A percentile compares a stretch with the other conserved stretches of the same genome.
phyloP scores from a whole-genome alignment of 257 asterid species.

The Eustoma russellianum region DNA sequence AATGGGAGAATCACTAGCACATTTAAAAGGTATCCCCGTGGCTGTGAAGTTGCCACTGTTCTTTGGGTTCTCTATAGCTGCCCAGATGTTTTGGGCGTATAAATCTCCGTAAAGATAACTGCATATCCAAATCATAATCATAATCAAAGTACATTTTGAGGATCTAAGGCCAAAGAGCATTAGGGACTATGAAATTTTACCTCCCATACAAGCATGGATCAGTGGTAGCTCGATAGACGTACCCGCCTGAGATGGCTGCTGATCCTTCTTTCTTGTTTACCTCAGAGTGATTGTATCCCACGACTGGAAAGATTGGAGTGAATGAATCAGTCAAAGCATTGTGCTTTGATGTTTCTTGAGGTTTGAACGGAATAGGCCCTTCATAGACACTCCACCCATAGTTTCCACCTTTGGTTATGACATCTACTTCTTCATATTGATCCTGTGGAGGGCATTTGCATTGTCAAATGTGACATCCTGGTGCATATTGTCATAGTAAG shows the following conservation, averaged over 20 bases:
- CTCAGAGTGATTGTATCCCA: conserved; percentile 63
- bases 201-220: conserved; percentile 93
- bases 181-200: conserved; percentile 22
- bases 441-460: conserved; percentile 24
- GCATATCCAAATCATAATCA: conserved; percentile 11
- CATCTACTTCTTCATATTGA: conserved; percentile 76
- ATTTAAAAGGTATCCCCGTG: conserved; percentile 45
- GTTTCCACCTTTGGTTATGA: conserved; percentile 85
- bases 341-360: conserved; percentile 36
- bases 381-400: conserved; percentile 88
- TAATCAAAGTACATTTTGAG: background rate
- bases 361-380: conserved; percentile 49
- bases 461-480: too few species aligned
- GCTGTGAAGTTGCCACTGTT: conserved; percentile 75
- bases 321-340: conserved; percentile 45
- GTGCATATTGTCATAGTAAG: too few species aligned
- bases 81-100: conserved; percentile 65
- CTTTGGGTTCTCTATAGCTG: conserved; percentile 63
- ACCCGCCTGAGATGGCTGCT: conserved; percentile 87
- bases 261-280: conserved; percentile 61
- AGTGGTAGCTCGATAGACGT: conserved; percentile 61
- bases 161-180: background rate
- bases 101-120: conserved; percentile 89
- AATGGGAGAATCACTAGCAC: conserved; percentile 78
- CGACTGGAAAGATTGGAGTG: conserved; percentile 64